Base-by-base conservation (phyloP, 192 early-diverging fungal genomes). In the Paraglomus brasilianum region DNA sequence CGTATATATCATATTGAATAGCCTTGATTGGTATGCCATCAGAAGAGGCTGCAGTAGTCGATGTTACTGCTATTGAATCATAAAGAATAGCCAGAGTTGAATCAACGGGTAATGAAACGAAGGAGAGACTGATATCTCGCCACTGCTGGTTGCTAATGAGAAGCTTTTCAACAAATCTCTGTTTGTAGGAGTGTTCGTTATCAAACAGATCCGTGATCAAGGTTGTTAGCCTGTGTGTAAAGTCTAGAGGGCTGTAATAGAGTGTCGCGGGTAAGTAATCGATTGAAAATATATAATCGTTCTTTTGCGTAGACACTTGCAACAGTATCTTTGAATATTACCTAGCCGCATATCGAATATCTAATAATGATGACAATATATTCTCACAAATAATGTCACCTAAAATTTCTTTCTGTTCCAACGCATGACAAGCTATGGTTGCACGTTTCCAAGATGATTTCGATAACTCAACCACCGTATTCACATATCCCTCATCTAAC, bases 1-100 rank as follows among this genome's bases (percentile, higher is more conserved):
- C 83, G 78, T 80, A 80, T 8, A 75, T 66, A 69, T 85, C 83
- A 52, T 81, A 85, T 6, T 56, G 36, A 56, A 56, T 10, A 56
- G 53, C 11, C 9, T 19, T 11, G 7, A 56, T 17, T 56, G 10
- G 53, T 2, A 10, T 19, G 17, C 36, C 1, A 6, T 11, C 5
- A 14, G 43, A 10, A n/a, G 36, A 8, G 14, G 56, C 43, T 40
- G 57, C 39, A 63, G 22, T 63, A 8, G 8, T 43, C 17, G 44
- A n/a, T 24, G 38, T 56, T 6, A 47, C 44, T 8, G 51, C 22
- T 5, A 79, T 66, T 15, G 72, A 17, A 53, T 17, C 64, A 49
- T 5, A 39, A 24, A 36, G 42, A 21, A 40, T 70, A 74, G 0
- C 62, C n/a, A 17, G 59, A 63, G n/a, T 74, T 77, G n/a, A 47